Conservation (phyloP, 2,329 filamentous ascomycete genomes). For the Fusarium albidum region DNA sequence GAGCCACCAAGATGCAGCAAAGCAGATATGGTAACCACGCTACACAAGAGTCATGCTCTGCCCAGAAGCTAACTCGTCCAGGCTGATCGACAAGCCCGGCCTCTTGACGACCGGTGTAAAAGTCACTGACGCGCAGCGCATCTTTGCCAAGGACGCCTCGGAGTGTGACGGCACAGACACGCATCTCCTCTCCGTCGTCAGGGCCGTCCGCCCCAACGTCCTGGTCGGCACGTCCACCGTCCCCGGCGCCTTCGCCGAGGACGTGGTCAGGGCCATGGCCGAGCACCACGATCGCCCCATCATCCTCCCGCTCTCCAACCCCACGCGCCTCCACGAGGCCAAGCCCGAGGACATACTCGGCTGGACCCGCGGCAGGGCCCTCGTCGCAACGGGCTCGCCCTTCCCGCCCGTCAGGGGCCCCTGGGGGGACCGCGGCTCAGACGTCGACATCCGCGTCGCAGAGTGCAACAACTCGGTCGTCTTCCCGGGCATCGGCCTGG, state of each 20-base stretch:
- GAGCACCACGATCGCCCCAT: conserved; percentile 76
- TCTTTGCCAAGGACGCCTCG: conserved; percentile 69
- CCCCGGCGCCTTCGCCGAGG: conserved; percentile 77
- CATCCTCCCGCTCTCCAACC: conserved; percentile 84
- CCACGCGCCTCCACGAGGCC: conserved; percentile 84
- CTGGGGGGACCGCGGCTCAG: conserved; percentile 57
- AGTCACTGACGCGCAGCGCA: conserved; percentile 71
- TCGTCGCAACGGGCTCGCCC: conserved; percentile 85
- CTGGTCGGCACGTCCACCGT: conserved; percentile 86
- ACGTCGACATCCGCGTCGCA: conserved; percentile 62
- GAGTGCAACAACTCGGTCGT: conserved; percentile 91
- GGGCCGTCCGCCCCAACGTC: conserved; percentile 78
- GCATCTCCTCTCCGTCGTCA: conserved; percentile 72
- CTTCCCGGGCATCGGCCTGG: conserved; percentile 87
- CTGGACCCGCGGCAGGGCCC: conserved; percentile 80
- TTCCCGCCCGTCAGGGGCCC: conserved; percentile 76
- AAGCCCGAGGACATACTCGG: conserved; percentile 76
- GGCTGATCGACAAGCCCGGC: conserved; percentile 84
- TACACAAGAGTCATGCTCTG: too few species aligned
- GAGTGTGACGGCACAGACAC: conserved; percentile 69
- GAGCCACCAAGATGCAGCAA: conserved; percentile 75
- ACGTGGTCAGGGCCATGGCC: conserved; percentile 79
- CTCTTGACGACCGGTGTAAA: conserved; percentile 72
- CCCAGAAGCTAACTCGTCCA: conserved; percentile 41
- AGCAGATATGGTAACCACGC: conserved; percentile 78